A percentile compares a stretch with the other conserved stretches of the same genome.
These are phyloP conservation scores for Begonia masoniana DNA, from an alignment of 306 rosid genomes.

Conservation along the genomic window DNA sequence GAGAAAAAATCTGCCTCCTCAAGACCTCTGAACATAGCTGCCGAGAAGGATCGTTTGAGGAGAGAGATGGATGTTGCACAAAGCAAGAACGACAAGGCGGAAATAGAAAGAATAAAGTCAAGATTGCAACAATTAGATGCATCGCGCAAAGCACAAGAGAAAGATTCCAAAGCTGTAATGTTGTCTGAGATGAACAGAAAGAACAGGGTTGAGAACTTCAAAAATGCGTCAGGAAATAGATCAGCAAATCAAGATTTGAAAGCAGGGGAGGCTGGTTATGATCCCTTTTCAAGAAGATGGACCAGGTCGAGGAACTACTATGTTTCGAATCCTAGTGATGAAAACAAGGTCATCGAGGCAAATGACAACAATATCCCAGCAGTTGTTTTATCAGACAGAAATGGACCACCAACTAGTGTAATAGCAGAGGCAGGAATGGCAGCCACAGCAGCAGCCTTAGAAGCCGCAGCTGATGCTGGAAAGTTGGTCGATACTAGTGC, in stretches of 20 bases:
- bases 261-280: slow-evolving; percentile 95
- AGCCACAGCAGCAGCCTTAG: slow-evolving; percentile 74
- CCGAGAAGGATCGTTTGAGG: slow-evolving; percentile 85
- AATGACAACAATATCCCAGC: slow-evolving; percentile 15
- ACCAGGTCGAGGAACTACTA: slow-evolving; percentile 91
- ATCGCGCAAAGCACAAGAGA: slow-evolving; percentile 31
- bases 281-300: slow-evolving; percentile 99
- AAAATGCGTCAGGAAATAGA: slow-evolving; percentile 74
- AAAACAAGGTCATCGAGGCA: slow-evolving; percentile 26
- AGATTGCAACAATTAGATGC: slow-evolving; percentile 67
- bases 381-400: slow-evolving; percentile 18
- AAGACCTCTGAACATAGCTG: slow-evolving; percentile 77
- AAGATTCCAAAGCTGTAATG: slow-evolving; percentile 70
- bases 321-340: slow-evolving; percentile 41
- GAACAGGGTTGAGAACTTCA: slow-evolving; percentile 90
- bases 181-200: slow-evolving; percentile 93
- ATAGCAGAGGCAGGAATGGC: slow-evolving; percentile 38
- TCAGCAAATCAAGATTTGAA: slow-evolving; percentile 37
- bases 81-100: slow-evolving; percentile 45
- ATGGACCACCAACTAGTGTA: slow-evolving; percentile 14
- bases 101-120: slow-evolving; percentile 49
- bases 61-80: slow-evolving; percentile 60
- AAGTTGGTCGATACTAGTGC: slow-evolving; percentile 80
- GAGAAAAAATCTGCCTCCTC: slow-evolving; percentile 76
- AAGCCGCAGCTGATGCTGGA: slow-evolving; percentile 92